Evolutionary conservation across 2,329 filamentous ascomycete species (phyloP).

Genomic region (Coniochaeta hoffmannii): DNA sequence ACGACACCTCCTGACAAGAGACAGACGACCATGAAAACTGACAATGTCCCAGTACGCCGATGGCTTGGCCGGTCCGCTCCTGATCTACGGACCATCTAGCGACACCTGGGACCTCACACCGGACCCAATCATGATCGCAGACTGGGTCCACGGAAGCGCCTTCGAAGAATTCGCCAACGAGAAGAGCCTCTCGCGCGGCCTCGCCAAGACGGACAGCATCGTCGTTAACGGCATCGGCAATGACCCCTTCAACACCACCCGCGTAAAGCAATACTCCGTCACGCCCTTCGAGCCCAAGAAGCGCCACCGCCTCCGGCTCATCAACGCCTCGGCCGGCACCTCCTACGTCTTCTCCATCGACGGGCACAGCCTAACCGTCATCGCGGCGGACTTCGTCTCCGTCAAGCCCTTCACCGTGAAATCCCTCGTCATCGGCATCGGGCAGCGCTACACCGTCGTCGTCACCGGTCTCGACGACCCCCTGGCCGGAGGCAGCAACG

Average conservation of each 20-base stretch:
- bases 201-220: not conserved
- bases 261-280: not conserved
- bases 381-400: slow-evolving; percentile 46
- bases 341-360: slow-evolving; percentile 43
- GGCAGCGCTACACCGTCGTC: slow-evolving; percentile 36
- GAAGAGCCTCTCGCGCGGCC: not conserved
- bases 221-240: not conserved
- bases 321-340: slow-evolving; percentile 42
- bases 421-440: slow-evolving; percentile 42
- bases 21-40: not conserved
- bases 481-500: not conserved
- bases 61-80: slow-evolving; percentile 53
- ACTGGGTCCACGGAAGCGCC: not conserved
- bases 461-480: slow-evolving; percentile 20
- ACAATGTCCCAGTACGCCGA: slow-evolving; percentile 46
- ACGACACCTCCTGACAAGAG: slow-evolving; percentile 10
- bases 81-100: slow-evolving; percentile 19
- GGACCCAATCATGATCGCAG: not conserved
- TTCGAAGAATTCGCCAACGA: not conserved
- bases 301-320: slow-evolving; percentile 38
- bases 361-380: slow-evolving; percentile 43
- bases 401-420: slow-evolving; percentile 36
- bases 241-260: not conserved
- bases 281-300: slow-evolving; percentile 16
- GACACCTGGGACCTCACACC: not conserved